Evolutionary conservation across 768 basidiomycete genomes (phyloP).

Genomic region (Imleria badia): DNA sequence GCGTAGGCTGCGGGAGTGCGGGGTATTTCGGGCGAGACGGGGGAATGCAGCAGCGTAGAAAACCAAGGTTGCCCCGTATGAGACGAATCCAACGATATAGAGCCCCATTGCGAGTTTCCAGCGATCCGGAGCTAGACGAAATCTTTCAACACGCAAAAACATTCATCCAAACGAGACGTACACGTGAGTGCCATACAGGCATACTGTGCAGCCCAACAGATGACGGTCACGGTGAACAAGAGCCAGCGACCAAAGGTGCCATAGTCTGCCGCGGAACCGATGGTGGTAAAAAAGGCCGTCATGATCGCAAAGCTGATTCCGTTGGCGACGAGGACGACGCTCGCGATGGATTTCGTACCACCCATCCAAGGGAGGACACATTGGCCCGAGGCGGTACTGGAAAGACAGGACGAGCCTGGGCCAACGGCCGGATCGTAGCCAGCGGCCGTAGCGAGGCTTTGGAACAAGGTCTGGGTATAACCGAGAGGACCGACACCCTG

Average conservation of each 20-base stretch:
- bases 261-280: slow-evolving; percentile 46
- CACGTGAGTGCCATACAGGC: slow-evolving; percentile 72
- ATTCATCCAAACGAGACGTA: slow-evolving; percentile 29
- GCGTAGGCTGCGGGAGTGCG: slow-evolving; percentile 53
- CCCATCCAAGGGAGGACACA: slow-evolving; percentile 79
- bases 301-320: slow-evolving; percentile 78
- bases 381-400: slow-evolving; percentile 57
- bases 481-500: slow-evolving; percentile 62
- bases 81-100: slow-evolving; percentile 77
- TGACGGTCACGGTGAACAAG: slow-evolving; percentile 62
- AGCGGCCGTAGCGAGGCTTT: slow-evolving; percentile 66
- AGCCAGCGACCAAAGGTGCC: slow-evolving; percentile 72
- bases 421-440: slow-evolving; percentile 72
- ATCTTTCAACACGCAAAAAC: background rate
- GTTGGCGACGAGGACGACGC: slow-evolving; percentile 74
- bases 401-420: slow-evolving; percentile 66
- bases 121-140: slow-evolving; percentile 51
- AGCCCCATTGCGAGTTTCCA: slow-evolving; percentile 80
- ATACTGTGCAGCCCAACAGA: slow-evolving; percentile 83
- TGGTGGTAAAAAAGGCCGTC: slow-evolving; percentile 79
- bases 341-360: slow-evolving; percentile 72
- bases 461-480: slow-evolving; percentile 75
- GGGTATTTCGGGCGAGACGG: slow-evolving; percentile 76
- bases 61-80: slow-evolving; percentile 77
- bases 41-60: slow-evolving; percentile 82